Evolutionary conservation across 306 rosid species (phyloP).

Genomic region (Coriaria nepalensis): DNA sequence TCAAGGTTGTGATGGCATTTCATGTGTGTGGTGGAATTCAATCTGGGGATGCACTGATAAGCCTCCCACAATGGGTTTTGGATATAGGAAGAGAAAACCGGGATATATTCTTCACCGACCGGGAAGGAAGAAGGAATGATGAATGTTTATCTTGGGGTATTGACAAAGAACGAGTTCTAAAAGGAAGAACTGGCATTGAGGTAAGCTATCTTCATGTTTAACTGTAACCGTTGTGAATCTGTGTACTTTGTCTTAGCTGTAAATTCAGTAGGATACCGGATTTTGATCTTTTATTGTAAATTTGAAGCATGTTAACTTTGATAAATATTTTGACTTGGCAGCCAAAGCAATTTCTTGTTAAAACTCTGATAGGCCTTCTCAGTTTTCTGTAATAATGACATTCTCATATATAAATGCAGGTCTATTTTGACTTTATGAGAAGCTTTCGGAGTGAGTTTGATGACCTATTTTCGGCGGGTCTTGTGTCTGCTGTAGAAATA

Average conservation of each 20-base stretch:
- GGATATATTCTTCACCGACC: constrained; percentile 92
- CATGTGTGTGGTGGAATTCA: constrained; percentile 69
- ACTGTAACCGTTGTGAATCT: too few relatives aligned
- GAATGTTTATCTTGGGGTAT: constrained; percentile 92
- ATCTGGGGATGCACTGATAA: constrained; percentile 45
- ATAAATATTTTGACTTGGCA: too few relatives aligned
- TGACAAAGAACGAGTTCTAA: constrained; percentile 84
- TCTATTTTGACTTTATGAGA: constrained; percentile 95
- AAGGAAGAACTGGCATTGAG: constrained; percentile 96
- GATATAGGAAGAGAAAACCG: constrained; percentile 77
- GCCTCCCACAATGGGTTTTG: constrained; percentile 91
- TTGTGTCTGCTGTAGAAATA: constrained; percentile 66
- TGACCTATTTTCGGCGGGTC: constrained; percentile 71
- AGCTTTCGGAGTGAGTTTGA: constrained; percentile 90
- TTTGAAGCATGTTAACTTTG: too few relatives aligned
- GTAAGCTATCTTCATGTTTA: constrained; percentile 16
- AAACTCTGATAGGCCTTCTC: constrained; percentile 19
- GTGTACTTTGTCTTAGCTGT: too few relatives aligned
- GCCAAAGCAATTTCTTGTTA: too few relatives aligned
- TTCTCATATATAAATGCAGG: constrained; percentile 29
- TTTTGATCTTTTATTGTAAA: too few relatives aligned
- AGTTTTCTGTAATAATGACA: too few relatives aligned
- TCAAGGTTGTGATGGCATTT: constrained; percentile 92
- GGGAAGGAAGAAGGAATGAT: constrained; percentile 88
- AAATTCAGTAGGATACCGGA: too few relatives aligned